phyloP scores from a whole-genome alignment of 495 filamentous ascomycete species.

The Lichina pygmaea region DNA sequence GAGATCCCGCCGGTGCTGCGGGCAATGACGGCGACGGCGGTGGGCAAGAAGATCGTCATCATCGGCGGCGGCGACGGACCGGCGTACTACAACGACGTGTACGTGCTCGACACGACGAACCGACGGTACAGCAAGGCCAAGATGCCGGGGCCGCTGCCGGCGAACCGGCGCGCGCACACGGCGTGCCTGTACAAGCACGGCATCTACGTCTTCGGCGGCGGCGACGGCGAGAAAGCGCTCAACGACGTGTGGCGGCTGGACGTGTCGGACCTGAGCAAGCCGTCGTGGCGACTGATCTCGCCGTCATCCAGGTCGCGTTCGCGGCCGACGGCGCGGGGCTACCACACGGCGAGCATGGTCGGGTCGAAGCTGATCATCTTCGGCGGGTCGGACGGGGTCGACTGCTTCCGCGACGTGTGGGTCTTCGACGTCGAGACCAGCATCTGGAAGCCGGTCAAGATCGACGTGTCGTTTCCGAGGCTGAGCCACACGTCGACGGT shows the following conservation, averaged over 20 bases:
- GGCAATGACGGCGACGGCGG: constrained; percentile 38
- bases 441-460: constrained; percentile 17
- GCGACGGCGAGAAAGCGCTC: constrained; percentile 33
- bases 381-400: constrained; percentile 34
- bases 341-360: constrained; percentile 45
- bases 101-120: constrained; percentile 37
- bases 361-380: constrained; percentile 39
- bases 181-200: constrained; percentile 38
- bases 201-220: constrained; percentile 39
- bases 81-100: constrained; percentile 41
- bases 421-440: constrained; percentile 24
- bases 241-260: constrained; percentile 43
- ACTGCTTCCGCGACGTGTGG: constrained; percentile 44
- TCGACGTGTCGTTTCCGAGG: constrained; percentile 24
- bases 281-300: constrained; percentile 30
- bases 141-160: constrained; percentile 22
- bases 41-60: constrained; percentile 36
- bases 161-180: constrained; percentile 31
- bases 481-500: constrained; percentile 37
- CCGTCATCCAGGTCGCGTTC: neutral
- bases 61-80: constrained; percentile 41
- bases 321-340: constrained; percentile 30
- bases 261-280: constrained; percentile 30
- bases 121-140: constrained; percentile 29
- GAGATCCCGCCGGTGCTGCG: constrained; percentile 31